phyloP scores from a whole-genome alignment of 805 yeast species.

The Candida ortonii region DNA sequence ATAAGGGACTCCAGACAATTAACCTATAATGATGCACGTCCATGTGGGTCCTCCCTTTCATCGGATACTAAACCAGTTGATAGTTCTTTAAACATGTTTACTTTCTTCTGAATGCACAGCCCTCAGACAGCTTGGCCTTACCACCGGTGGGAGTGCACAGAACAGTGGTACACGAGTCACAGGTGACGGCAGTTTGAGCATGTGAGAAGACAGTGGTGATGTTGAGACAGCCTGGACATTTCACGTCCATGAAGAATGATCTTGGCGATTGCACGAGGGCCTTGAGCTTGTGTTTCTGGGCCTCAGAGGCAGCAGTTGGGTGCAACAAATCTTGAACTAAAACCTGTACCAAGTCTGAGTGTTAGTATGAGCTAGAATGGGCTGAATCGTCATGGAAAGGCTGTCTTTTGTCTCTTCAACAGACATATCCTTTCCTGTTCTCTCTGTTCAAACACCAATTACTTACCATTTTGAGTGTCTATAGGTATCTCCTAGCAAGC shows the following conservation, averaged over 20 bases:
- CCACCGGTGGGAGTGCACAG: slow-evolving; percentile 99
- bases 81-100: slow-evolving; percentile 39
- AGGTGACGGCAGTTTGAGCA: slow-evolving; percentile 99
- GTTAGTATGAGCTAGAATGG: too few species aligned
- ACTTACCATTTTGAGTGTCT: too few species aligned
- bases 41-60: too few species aligned
- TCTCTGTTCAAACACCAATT: too few species aligned
- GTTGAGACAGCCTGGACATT: slow-evolving; percentile 99
- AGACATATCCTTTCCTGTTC: too few species aligned
- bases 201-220: slow-evolving; percentile 99
- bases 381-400: too few species aligned
- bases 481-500: too few species aligned
- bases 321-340: slow-evolving; percentile 98
- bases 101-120: slow-evolving; percentile 99
- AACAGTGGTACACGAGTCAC: slow-evolving; percentile 98
- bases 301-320: slow-evolving; percentile 97
- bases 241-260: slow-evolving; percentile 99
- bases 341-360: too few species aligned
- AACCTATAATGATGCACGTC: too few species aligned
- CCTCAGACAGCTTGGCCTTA: slow-evolving; percentile 99
- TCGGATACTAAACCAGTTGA: too few species aligned
- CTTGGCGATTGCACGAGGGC: slow-evolving; percentile 96
- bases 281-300: slow-evolving; percentile 95
- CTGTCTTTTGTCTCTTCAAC: too few species aligned
- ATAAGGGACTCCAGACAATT: too few species aligned